Evolutionary conservation across 2,329 filamentous ascomycete genomes (phyloP).

Genomic region (Pseudogymnoascus sp.): DNA sequence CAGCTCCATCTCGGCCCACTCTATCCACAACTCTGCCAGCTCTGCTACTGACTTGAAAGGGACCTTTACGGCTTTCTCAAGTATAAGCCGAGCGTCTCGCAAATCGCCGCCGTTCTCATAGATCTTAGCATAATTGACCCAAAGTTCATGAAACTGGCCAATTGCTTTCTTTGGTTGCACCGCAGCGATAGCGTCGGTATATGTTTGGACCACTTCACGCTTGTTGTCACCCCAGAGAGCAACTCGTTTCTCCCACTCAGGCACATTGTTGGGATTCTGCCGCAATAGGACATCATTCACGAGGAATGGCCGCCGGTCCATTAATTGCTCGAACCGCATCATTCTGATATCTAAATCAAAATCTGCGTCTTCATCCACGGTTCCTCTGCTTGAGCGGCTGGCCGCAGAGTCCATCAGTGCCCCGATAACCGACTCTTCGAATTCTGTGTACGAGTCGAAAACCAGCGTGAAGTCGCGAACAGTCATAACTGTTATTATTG

Average conservation of each 20-base stretch:
- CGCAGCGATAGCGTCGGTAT: constrained; percentile 86
- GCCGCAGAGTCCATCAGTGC: constrained; percentile 85
- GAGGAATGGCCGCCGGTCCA: constrained; percentile 93
- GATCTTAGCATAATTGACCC: constrained; percentile 95
- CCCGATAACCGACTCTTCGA: constrained; percentile 91
- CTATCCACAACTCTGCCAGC: constrained; percentile 96
- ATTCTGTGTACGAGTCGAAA: constrained; percentile 94
- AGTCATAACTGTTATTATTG: constrained; percentile 96
- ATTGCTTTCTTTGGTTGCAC: constrained; percentile 92
- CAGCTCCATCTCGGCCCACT: constrained; percentile 98
- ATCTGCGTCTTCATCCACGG: constrained; percentile 74
- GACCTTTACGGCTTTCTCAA: constrained; percentile 97
- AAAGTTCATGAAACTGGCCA: constrained; percentile 88
- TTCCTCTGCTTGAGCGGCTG: constrained; percentile 68
- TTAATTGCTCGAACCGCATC: constrained; percentile 95
- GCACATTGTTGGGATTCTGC: constrained; percentile 93
- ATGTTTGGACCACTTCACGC: constrained; percentile 83
- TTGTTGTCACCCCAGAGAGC: constrained; percentile 92
- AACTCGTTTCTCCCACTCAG: constrained; percentile 97
- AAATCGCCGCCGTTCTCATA: constrained; percentile 86
- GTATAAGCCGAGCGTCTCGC: constrained; percentile 78
- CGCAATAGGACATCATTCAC: constrained; percentile 92
- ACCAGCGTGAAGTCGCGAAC: constrained; percentile 94
- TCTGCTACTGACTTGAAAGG: constrained; percentile 97
- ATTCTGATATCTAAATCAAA: constrained; percentile 93